phyloP scores from a whole-genome alignment of 2,329 filamentous ascomycete species.

The Clarireedia monteithiana region DNA sequence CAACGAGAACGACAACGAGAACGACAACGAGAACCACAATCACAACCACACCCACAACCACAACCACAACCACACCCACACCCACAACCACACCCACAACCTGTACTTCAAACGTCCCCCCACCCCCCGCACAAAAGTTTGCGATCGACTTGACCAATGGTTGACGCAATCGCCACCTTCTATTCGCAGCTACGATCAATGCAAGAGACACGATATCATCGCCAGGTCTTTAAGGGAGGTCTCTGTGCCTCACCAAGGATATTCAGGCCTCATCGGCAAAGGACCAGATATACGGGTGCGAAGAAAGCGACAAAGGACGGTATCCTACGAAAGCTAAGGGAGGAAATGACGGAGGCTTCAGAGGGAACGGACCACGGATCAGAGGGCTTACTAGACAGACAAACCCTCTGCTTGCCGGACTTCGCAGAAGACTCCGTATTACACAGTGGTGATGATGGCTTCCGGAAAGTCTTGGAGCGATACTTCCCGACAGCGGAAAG shows the following conservation, averaged over 20 bases:
- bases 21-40: too few relatives aligned
- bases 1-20: too few relatives aligned
- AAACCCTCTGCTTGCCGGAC: constrained; percentile 25
- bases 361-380: constrained; percentile 11
- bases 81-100: too few relatives aligned
- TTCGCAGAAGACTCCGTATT: constrained; percentile 20
- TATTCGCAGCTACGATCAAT: constrained; percentile 14
- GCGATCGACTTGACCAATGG: constrained; percentile 1
- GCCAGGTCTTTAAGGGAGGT: constrained; percentile 14
- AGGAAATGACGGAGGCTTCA: constrained; percentile 13
- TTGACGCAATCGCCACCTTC: constrained; percentile 2
- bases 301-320: constrained; percentile 10
- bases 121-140: constrained; percentile 10
- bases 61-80: too few relatives aligned
- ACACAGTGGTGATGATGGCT: constrained; percentile 26
- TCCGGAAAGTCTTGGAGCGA: constrained; percentile 21
- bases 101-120: too few relatives aligned
- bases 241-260: constrained; percentile 20
- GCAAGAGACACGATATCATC: constrained; percentile 16
- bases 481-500: constrained; percentile 43
- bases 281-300: constrained; percentile 13
- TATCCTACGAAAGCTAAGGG: constrained; percentile 8
- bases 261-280: constrained; percentile 21
- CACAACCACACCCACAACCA: too few relatives aligned
- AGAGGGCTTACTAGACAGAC: constrained; percentile 18